Evolutionary conservation across 2,329 filamentous ascomycete genomes (phyloP).

Genomic region (Cladosporium sp.): DNA sequence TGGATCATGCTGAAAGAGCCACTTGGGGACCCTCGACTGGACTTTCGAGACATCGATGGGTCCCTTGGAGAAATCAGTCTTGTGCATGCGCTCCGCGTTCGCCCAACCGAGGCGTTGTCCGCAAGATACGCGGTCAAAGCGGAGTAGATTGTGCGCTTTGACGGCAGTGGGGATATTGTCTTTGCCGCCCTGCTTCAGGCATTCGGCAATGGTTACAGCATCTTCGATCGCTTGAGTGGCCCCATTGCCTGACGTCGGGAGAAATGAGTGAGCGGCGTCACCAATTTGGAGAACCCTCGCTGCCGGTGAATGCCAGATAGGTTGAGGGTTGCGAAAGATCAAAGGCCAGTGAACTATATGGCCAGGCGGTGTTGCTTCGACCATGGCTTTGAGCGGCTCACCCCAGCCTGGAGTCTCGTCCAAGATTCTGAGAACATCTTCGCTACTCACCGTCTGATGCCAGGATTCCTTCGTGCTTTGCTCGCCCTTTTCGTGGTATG

Average conservation of each 20-base stretch:
- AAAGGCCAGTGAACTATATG: conserved; percentile 48
- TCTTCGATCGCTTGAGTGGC: conserved; percentile 49
- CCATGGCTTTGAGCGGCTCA: conserved; percentile 40
- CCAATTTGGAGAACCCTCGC: conserved; percentile 47
- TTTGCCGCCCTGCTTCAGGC: conserved; percentile 38
- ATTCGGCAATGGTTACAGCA: conserved; percentile 41
- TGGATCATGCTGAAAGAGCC: conserved; percentile 17
- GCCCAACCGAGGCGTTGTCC: conserved; percentile 20
- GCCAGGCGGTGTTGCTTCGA: conserved; percentile 34
- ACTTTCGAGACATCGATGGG: conserved; percentile 14
- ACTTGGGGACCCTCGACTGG: conserved; percentile 14
- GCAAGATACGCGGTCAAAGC: conserved; percentile 18
- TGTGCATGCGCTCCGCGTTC: conserved; percentile 19
- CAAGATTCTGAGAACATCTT: conserved; percentile 22
- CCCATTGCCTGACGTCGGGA: conserved; percentile 49
- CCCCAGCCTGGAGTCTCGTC: conserved; percentile 30
- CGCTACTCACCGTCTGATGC: conserved; percentile 35
- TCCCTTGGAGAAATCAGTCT: conserved; percentile 12
- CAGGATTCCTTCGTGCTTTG: conserved; percentile 35
- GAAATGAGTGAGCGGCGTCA: conserved; percentile 49
- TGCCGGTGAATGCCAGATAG: conserved; percentile 45
- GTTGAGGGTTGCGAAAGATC: conserved; percentile 48
- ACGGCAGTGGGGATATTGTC: conserved; percentile 30
- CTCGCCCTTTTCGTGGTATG: conserved; percentile 35
- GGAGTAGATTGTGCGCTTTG: conserved; percentile 30